phyloP scores from a whole-genome alignment of 73 alveolate species.

The Paramecium primaurelia region DNA sequence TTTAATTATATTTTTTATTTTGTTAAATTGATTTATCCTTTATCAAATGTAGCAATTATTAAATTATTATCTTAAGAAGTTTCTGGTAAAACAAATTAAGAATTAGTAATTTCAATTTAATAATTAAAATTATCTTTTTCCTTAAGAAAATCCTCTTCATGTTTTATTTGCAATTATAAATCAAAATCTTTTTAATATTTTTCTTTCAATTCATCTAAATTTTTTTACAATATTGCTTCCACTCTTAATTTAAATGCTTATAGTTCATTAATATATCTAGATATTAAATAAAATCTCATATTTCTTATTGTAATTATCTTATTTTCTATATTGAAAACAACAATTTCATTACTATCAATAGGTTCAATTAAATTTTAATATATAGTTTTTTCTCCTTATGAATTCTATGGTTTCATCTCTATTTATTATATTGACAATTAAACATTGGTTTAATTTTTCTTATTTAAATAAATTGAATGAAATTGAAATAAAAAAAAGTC shows the following conservation, averaged over 20 bases:
- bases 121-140: background rate
- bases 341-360: background rate
- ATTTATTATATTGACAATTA: background rate
- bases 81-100: background rate
- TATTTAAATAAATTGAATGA: background rate
- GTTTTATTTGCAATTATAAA: background rate
- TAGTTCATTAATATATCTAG: slow-evolving; percentile 29
- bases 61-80: background rate
- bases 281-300: background rate
- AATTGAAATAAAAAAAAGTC: background rate
- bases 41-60: background rate
- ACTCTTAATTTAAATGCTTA: background rate
- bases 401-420: background rate
- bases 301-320: background rate
- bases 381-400: background rate
- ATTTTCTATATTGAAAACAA: background rate
- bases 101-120: background rate
- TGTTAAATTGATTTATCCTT: background rate
- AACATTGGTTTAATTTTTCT: background rate
- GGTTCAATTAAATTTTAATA: background rate
- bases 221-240: background rate
- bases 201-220: background rate
- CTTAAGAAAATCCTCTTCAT: background rate
- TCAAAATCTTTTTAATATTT: background rate
- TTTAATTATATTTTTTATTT: background rate